Evolutionary conservation across 306 rosid genomes (phyloP), one percentile per base, ranked within the genome.

Genomic region (Acacia confusa): DNA sequence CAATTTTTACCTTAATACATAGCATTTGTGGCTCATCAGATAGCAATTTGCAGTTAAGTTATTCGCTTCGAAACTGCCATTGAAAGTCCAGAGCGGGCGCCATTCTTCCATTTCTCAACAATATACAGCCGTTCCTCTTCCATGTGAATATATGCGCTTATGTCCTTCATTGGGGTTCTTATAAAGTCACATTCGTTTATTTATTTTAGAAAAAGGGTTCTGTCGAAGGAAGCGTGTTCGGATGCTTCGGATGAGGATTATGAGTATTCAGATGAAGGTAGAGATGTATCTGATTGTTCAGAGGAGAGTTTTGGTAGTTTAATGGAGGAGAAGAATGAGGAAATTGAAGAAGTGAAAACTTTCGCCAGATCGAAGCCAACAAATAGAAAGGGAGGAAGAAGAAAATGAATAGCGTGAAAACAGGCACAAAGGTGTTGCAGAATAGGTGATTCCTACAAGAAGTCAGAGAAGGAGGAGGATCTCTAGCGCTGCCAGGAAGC

Each of bases 191-290:
- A 11, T 12, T 12, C 48, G 74, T 43, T 9, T 48, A 0, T 70
- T 77, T 70, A 40, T 80, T 85, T 83, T 53, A 87, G 83, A 47
- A 86, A 71, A 40, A 83, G 81, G 52, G 85, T 76, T 84, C 80
- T 78, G 86, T 82, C 89, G 2, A 87, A 90, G 77, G 91, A 77
- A 48, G 79, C 85, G 64, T 86, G 85, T 55, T 93, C 97, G 0
- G 99, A 95, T 86, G 97, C 88, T 81, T 95, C 97, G 0, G 99
- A 95, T 82, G 99, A 95, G 90, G 99, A 95, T 73, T 95, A 90
- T 83, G 98, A 93, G 48, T 78, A 90, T 82, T 88, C 98, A 2
- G 92, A 87, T 82, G 97, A 89, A 22, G 95, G 82, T 34, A 83
- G 87, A 70, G 92, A 77, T 48, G 88, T 65, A 24, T 90, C 97